A percentile compares a stretch with the other conserved stretches of the same genome.
Conservation (phyloP, 2,329 filamentous ascomycete genomes). For the Colletotrichum destructivum region DNA sequence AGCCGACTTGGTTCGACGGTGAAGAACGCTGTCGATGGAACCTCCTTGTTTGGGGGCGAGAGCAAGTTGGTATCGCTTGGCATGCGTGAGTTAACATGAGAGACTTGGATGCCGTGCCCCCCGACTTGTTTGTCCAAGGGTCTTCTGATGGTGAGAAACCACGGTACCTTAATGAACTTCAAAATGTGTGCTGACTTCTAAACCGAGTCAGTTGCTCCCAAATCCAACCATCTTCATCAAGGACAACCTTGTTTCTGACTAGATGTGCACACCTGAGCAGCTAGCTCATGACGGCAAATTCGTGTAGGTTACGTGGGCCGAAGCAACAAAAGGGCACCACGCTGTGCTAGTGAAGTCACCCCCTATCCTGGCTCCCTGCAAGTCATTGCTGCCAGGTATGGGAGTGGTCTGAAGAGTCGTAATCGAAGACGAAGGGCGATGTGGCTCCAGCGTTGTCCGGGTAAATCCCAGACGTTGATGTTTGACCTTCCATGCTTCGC, state of each 20-base stretch:
- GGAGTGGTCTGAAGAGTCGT: constrained; percentile 10
- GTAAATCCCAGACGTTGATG: constrained; percentile 28
- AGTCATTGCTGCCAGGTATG: constrained; percentile 15
- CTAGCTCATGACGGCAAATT: constrained; percentile 4
- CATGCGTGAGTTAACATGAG: background rate
- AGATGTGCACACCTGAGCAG: background rate
- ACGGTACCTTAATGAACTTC: background rate
- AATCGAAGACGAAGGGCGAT: constrained; percentile 18
- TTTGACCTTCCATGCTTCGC: constrained; percentile 40
- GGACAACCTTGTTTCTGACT: constrained; percentile 12
- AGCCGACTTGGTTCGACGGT: background rate
- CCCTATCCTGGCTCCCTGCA: constrained; percentile 25
- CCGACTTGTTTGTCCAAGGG: constrained; percentile 18
- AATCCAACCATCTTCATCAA: background rate
- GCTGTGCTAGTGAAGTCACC: constrained; percentile 16
- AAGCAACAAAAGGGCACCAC: background rate
- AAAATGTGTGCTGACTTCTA: background rate
- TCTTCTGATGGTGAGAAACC: background rate
- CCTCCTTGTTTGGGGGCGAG: constrained; percentile 1
- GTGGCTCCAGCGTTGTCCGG: constrained; percentile 27
- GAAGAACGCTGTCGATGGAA: constrained; percentile 17
- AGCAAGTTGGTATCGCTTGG: constrained; percentile 16
- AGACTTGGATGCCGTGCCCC: constrained; percentile 13
- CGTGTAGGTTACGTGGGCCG: constrained; percentile 20
- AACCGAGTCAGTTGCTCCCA: background rate